These are phyloP conservation scores for Sphagnum contortum DNA, from an alignment of 225 moss, liverwort and hornwort species.

Conservation along the genomic window DNA sequence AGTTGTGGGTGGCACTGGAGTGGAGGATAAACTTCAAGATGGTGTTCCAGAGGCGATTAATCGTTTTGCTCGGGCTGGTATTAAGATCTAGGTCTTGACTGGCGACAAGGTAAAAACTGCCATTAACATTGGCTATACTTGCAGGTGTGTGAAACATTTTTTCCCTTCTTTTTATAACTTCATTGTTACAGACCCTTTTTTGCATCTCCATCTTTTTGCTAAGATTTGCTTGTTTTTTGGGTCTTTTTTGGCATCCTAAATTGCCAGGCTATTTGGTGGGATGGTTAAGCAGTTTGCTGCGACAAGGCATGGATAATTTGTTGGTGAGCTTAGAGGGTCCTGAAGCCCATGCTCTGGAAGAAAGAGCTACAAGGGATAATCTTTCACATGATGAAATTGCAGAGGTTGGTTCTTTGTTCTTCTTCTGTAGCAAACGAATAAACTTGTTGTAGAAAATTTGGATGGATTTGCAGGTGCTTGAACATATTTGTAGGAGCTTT, in stretches of 20 bases:
- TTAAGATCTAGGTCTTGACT: conserved; percentile 89
- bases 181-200: not conserved
- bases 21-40: conserved; percentile 85
- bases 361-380: conserved; percentile 47
- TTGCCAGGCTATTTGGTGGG: not conserved
- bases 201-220: not conserved
- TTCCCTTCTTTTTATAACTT: not conserved
- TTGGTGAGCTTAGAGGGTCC: conserved; percentile 70
- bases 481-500: not conserved
- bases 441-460: not conserved
- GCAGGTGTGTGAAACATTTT: conserved; percentile 39
- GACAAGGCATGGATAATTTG: conserved; percentile 81
- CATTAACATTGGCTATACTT: conserved; percentile 88
- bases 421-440: not conserved
- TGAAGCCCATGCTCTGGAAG: conserved; percentile 60
- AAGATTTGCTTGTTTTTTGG: conserved; percentile 1
- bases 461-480: not conserved
- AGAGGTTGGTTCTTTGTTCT: conserved; percentile 23
- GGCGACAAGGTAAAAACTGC: conserved; percentile 98
- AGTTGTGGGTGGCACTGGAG: conserved; percentile 86
- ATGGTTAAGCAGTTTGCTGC: conserved; percentile 36
- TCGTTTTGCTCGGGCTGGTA: conserved; percentile 76
- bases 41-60: conserved; percentile 89
- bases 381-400: conserved; percentile 36
- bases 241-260: not conserved